phyloP scores from a whole-genome alignment of 495 filamentous ascomycete species.

The Penicillium odoratum region DNA sequence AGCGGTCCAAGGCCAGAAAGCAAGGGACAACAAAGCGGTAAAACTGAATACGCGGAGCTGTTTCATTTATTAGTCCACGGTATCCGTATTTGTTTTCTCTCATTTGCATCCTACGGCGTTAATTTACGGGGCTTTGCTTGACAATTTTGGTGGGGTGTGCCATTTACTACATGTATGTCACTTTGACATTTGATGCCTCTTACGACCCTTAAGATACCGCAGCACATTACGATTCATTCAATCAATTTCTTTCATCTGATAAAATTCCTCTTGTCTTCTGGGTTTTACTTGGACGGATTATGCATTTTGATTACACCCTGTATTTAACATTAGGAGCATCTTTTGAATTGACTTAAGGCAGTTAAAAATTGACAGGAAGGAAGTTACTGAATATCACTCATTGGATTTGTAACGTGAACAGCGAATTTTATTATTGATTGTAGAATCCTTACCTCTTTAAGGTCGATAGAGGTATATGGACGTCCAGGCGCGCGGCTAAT shows the following conservation, averaged over 20 bases:
- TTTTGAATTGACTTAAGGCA: neutral
- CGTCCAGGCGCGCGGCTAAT: slow-evolving; percentile 34
- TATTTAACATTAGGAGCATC: neutral
- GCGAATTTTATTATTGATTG: too few species aligned
- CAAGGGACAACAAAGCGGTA: slow-evolving; percentile 24
- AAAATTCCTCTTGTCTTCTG: neutral
- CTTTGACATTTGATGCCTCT: slow-evolving; percentile 24
- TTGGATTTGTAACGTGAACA: too few species aligned
- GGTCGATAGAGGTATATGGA: neutral
- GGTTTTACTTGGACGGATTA: neutral
- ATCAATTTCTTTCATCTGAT: neutral
- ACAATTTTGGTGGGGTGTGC: slow-evolving; percentile 11
- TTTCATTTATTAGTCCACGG: neutral
- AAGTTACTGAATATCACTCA: neutral
- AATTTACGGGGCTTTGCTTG: slow-evolving; percentile 9
- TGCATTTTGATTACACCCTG: neutral
- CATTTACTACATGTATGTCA: slow-evolving; percentile 16
- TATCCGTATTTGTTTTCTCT: slow-evolving; percentile 6
- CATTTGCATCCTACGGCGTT: slow-evolving; percentile 30
- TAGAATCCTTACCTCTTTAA: too few species aligned
- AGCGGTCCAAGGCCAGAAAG: slow-evolving; percentile 39
- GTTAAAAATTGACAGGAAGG: neutral
- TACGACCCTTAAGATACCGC: slow-evolving; percentile 19
- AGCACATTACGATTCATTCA: slow-evolving; percentile 10
- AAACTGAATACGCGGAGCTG: neutral